Evolutionary conservation across 2,329 filamentous ascomycete genomes (phyloP), one percentile per base, ranked within the genome.

Genomic region (Aspergillus candidus): DNA sequence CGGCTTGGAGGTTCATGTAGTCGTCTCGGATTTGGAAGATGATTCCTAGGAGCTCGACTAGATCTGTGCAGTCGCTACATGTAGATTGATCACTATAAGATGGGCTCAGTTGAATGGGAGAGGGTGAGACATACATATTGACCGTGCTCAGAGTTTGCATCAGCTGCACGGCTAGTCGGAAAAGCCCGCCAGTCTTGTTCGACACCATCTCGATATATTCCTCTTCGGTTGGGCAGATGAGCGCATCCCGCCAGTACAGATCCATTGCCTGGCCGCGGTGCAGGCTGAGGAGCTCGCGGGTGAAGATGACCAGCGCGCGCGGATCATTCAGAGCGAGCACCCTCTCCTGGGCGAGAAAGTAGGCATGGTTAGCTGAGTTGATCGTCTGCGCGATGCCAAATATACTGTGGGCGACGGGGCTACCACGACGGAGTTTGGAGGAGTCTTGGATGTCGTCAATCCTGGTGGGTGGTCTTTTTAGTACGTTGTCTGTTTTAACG

Each of bases 1-100:
- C 38, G 11, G 30, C 38, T 13, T 75, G 77, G 41, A 96, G 80
- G 65, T 96, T 96, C 66, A 87, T 80, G 71, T 94, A 94, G 75
- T 96, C 90, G 71, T 71, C 66, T 14, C 65, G 62, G 34, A 70
- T 66, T 42, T 70, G 67, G 39, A 68, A 69, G 15, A 66, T 59
- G 6, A 64, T 50, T 4, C 65, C 65, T 40, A 68, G 53, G 4
- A 63, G 32, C 36, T 65, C 90, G 59, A 91, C 86, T 13, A 96
- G 79, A 11, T 87, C 56, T 2, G 63, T 57, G 34, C 59, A 65
- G 43, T 70, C 60, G 17, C 45, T 52, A 35, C 12, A 18, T 3
- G 38, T 18, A 5, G 18, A 18, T 18, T 18, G 18, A 18, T 18
- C 18, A 18, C 4, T 18, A 18, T 18, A 6, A 18, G 18, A 18